Base-by-base conservation (phyloP, 768 basidiomycete species). In the Gyrodon lividus region DNA sequence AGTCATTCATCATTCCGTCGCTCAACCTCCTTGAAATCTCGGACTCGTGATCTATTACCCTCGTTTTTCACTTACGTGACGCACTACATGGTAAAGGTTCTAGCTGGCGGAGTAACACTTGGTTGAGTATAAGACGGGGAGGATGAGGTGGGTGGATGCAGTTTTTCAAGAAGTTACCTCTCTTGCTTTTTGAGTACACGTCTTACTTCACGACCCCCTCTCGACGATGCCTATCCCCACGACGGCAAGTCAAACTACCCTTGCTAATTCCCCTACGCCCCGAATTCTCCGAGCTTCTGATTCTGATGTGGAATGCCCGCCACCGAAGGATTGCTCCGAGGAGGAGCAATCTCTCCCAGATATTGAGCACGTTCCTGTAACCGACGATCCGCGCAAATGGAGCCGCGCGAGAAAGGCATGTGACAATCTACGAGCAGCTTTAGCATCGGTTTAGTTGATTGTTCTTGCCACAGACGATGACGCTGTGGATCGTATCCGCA, bases 321-420 rank as follows among this genome's bases (percentile, higher is more conserved):
- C 46, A 26, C 26, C 46, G 13, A 51, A 48, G 28, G 42, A 46
- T n/a, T 43, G 26, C 16, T 5, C 22, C 38, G 46, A 54, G 35
- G 52, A 50, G 31, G 43, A 55, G 31, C 31, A 31, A 46, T 37
- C 37, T 30, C 31, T 39, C 40, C 31, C 19, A 38, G 73, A 72
- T 57, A 72, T 74, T 48, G 73, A 74, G 22, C 66, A 70, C 34
- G 63, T 62, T 43, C 48, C 55, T 12, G 84, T 87, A 14, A 59
- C 69, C 14, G 76, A 87, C 54, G 85, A 87, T 64, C 86, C 85
- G 12, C 76, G 83, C 44, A 61, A 70, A 52, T 87, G 85, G 85
- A 77, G 79, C 7, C 51, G 57, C 24, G 45, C 74, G 30, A 75
- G 80, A 57, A 87, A 87, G 75, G 84, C 80, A 45, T 24, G 69